These are phyloP conservation scores for Penicillium corylophilum DNA, from an alignment of 2,329 filamentous ascomycete species.

Conservation along the genomic window DNA sequence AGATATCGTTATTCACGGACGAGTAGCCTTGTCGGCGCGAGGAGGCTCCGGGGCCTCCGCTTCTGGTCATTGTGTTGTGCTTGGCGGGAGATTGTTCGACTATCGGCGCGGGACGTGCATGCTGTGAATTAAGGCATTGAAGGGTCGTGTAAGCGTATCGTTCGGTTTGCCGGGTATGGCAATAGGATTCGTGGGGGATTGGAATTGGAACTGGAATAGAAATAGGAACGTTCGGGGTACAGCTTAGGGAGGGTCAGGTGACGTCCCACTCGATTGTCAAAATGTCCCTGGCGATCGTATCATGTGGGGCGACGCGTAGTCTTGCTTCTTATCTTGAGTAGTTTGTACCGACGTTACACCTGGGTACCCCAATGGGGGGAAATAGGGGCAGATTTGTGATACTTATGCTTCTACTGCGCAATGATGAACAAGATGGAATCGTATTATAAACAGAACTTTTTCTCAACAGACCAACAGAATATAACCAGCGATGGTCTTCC, in stretches of 20 bases:
- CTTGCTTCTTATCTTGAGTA: neutral
- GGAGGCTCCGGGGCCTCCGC: conserved; percentile 1
- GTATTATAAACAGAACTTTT: conserved; percentile 15
- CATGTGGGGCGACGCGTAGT: neutral
- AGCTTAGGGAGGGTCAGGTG: neutral
- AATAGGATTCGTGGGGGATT: neutral
- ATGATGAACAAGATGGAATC: neutral
- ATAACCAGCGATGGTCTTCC: neutral
- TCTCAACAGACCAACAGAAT: conserved; percentile 8
- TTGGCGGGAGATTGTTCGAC: conserved; percentile 1
- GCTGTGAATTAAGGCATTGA: neutral
- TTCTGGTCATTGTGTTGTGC: conserved; percentile 5
- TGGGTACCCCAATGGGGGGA: neutral
- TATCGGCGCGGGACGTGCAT: conserved; percentile 1
- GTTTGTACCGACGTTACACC: neutral
- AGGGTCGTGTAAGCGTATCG: neutral
- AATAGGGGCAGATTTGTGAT: no score
- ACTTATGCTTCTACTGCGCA: neutral
- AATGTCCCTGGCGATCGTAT: neutral
- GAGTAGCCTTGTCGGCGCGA: conserved; percentile 11
- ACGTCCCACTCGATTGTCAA: neutral
- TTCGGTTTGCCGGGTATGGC: neutral
- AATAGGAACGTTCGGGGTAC: neutral
- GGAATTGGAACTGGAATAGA: neutral
- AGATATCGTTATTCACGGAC: conserved; percentile 3